Base-by-base conservation (phyloP, 495 filamentous ascomycete genomes). In the Jackrogersella multiformis region DNA sequence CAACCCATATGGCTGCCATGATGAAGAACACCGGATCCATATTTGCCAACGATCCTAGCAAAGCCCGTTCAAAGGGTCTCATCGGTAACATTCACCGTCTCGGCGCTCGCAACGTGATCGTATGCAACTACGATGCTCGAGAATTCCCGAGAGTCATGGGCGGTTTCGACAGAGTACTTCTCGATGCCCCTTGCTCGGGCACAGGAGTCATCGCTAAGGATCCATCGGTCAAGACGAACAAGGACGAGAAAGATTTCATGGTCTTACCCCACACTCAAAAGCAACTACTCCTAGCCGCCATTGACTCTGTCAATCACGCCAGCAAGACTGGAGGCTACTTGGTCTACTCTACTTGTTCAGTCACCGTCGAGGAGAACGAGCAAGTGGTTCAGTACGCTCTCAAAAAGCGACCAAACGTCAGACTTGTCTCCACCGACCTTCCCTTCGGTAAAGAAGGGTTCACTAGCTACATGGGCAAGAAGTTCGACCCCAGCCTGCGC, bases 21-120 rank as follows among this genome's bases (percentile, higher is more conserved):
- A 98, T 99, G 95, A 96, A 94, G 54, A 99, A 99, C 78, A 98
- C 96, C 0, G 95, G 95, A 52, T 91, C 88, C 64, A 90, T 99
- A 51, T 95, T 98, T 75, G 95, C 95, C 69, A 98, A 98, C 81
- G 95, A 99, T 87, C 87, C 88, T 74, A 97, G 90, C 83, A 97
- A 97, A 73, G 76, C 87, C 35, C 92, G 95, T 85, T 85, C 94
- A 24, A 97, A 97, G 80, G 96, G 92, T 91, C 77, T 99, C 60
- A 97, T 98, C 71, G 95, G 95, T 79, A 99, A 99, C 80, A 92
- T 98, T 66, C 94, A 97, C 78, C 92, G 95, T 77, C 86, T 99
- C 5, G 95, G 95, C 34, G 92, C 87, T 68, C 92, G 92, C 74
- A 99, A 99, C 79, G 91, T 90, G 21, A 89, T 99, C 66, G 92